These are phyloP conservation scores for Blumeria hordei DNA, from an alignment of 2,329 filamentous ascomycete species.

Conservation along the genomic window DNA sequence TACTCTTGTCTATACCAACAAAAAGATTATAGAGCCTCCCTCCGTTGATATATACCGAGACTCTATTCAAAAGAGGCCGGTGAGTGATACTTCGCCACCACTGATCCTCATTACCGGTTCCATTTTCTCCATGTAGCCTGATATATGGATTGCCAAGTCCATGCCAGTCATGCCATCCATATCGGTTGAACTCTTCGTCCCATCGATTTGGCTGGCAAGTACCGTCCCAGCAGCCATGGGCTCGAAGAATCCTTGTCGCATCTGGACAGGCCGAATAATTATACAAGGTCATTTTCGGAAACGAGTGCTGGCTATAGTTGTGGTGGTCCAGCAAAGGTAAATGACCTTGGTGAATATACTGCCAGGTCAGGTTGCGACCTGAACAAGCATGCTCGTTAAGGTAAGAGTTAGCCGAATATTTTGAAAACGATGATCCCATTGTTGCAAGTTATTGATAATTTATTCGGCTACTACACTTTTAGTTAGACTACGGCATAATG, in stretches of 20 bases:
- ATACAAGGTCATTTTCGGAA: neutral
- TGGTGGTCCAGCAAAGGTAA: neutral
- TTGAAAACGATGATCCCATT: neutral
- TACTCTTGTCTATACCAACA: too few species aligned
- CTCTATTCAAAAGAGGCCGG: too few species aligned
- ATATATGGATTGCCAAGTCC: slow-evolving; percentile 1
- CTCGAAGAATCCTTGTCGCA: neutral
- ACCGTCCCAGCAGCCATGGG: slow-evolving; percentile 3
- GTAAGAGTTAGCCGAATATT: slow-evolving; percentile 1
- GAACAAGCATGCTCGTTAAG: slow-evolving; percentile 3
- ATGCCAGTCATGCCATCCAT: slow-evolving; percentile 2
- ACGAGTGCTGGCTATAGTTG: neutral
- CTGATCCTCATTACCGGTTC: too few species aligned
- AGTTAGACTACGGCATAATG: too few species aligned
- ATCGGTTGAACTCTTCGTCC: slow-evolving; percentile 2
- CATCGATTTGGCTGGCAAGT: slow-evolving; percentile 1
- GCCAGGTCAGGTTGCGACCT: slow-evolving; percentile 5
- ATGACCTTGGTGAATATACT: slow-evolving; percentile 4
- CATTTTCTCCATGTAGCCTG: neutral
- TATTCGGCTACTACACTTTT: too few species aligned
- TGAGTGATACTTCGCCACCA: too few species aligned
- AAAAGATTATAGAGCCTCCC: too few species aligned
- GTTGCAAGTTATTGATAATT: neutral
- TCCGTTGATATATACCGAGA: too few species aligned
- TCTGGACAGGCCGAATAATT: slow-evolving; percentile 2